Base-by-base conservation (phyloP, 441 rosid genomes). In the Oxalis stricta region DNA sequence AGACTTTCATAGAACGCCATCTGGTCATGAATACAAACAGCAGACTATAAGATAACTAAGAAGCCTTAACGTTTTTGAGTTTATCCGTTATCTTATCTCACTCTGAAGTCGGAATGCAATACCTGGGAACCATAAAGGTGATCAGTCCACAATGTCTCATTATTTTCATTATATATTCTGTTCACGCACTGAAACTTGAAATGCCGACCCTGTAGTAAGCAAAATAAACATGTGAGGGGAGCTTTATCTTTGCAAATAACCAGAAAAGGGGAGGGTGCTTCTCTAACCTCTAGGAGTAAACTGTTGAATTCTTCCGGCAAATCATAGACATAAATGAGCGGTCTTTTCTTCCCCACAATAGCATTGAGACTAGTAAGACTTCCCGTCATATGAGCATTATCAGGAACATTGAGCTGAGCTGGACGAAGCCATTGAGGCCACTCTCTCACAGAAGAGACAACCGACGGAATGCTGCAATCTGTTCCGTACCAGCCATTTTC, bases 371-470 rank as follows among this genome's bases (percentile, higher is more conserved):
- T 67, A 47, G 55, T 54, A 60, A 72, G 61, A 58, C 68, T 63
- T 40, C 65, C 66, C 3, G 64, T 45, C 50, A 48, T 20, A 33
- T 60, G 16, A 46, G 44, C 50, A 49, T 52, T 65, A 32, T 66
- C 49, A 31, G 92, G 89, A 53, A 85, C 60, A 57, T 78, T 71
- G 52, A 89, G 56, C 44, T 69, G 86, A 59, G 96, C 89, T 51
- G 96, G 98, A 43, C 77, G 73, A 62, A 89, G 84, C 98, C 96
- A 89, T 47, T 49, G 68, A 46, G 98, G 98, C 96, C 92, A 85
- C 45, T 78, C 84, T 50, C 73, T 69, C 16, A 89, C 64, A 18
- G 96, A 63, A 10, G 96, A 79, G 30, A 55, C 23, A 42, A 80
- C 67, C 17, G 98, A 89, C 39, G 98, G 98, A 45, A 75, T 58